These are phyloP conservation scores for Phytophthora brassicae DNA, from an alignment of 352 stramenopile genomes.

Conservation along the genomic window DNA sequence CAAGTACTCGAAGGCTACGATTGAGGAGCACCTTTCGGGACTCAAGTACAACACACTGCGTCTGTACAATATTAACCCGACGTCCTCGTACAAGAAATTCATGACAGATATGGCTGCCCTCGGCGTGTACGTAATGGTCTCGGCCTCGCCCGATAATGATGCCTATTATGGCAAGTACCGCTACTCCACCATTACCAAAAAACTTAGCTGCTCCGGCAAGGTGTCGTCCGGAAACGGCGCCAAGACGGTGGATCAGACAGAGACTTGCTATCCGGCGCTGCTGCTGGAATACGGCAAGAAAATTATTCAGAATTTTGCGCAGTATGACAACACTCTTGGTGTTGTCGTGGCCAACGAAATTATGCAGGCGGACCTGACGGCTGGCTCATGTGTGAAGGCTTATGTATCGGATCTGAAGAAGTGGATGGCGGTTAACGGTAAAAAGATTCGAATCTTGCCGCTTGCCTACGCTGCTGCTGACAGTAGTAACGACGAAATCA, in stretches of 20 bases:
- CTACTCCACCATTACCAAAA: slow-evolving; percentile 77
- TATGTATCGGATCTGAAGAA: slow-evolving; percentile 86
- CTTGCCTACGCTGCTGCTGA: slow-evolving; percentile 83
- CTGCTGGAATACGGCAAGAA: slow-evolving; percentile 88
- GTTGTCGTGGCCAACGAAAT: slow-evolving; percentile 89
- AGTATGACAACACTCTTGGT: slow-evolving; percentile 86
- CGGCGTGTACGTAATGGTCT: slow-evolving; percentile 81
- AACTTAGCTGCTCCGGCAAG: slow-evolving; percentile 52
- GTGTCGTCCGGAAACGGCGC: slow-evolving; percentile 37
- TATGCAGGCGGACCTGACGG: slow-evolving; percentile 78
- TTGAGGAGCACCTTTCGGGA: slow-evolving; percentile 61
- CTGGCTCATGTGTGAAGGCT: slow-evolving; percentile 79
- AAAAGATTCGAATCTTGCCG: slow-evolving; percentile 78
- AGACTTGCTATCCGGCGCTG: slow-evolving; percentile 84
- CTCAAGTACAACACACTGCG: slow-evolving; percentile 86
- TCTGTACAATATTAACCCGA: slow-evolving; percentile 88
- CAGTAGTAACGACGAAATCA: slow-evolving; percentile 63
- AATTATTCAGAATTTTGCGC: slow-evolving; percentile 87
- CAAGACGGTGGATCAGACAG: slow-evolving; percentile 62
- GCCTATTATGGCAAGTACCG: slow-evolving; percentile 87
- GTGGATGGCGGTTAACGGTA: slow-evolving; percentile 87
- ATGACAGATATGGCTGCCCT: slow-evolving; percentile 82
- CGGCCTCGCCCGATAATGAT: slow-evolving; percentile 79
- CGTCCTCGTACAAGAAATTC: slow-evolving; percentile 80
- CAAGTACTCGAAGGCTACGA: slow-evolving; percentile 79